Evolutionary conservation across 2,329 filamentous ascomycete species (phyloP), one percentile per base, ranked within the genome.

Genomic region (Trichophyton mentagrophytes): DNA sequence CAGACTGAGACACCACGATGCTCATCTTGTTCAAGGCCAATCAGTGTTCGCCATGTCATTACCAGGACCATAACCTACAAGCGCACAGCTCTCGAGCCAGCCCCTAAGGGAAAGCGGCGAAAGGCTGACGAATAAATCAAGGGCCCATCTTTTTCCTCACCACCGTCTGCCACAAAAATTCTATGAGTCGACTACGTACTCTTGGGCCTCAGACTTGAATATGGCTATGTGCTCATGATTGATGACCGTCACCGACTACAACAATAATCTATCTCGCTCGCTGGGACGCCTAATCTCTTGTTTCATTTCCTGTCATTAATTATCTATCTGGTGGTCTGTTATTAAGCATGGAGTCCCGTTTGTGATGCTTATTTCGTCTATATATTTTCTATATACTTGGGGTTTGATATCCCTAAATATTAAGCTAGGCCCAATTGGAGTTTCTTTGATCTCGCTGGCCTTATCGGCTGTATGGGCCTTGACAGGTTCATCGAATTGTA

Each of bases 61-160:
- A 96, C 91, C n/a, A 83, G 90, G 67, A 96, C 90, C 62, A 63
- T 64, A 38, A 96, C 89, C 46, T 96, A 95, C 74, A 95, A 89
- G 68, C 76, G 79, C 59, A 71, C 87, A 70, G 80, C 70, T 63
- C 89, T 97, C 77, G 88, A 90, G 66, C 89, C 91, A 25, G 90
- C 91, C 42, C 92, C 90, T 6, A 91, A 91, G 73, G 91, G 91
- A 65, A 97, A 96, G 82, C 85, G 90, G 77, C 86, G 91, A 77
- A 95, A 89, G 79, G 74, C 84, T 7, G 61, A 61, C 15, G 63
- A 66, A 51, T 62, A 63, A 25, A 63, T 57, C 27, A n/a, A n/a
- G 30, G 15, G 8, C 30, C 55, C 38, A 9, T n/a, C 30, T 13
- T 30, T 4, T 53, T n/a, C 33, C 15, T 30, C 15, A n/a, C 49